phyloP scores from a whole-genome alignment of 345 rosid species.

The Syzygium grande region DNA sequence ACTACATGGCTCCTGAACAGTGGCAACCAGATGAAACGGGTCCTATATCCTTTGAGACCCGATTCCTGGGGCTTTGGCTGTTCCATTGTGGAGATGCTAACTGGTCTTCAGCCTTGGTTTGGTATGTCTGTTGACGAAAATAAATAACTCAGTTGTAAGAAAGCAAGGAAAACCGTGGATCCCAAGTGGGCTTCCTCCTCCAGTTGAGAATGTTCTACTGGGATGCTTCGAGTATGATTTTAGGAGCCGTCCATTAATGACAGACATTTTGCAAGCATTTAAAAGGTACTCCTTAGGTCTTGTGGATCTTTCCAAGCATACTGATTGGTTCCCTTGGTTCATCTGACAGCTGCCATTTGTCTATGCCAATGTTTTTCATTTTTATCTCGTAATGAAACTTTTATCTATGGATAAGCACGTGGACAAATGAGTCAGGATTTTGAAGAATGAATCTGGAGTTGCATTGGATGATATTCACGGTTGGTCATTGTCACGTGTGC shows the following conservation, averaged over 20 bases:
- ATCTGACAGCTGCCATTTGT: not conserved
- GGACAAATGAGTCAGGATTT: not conserved
- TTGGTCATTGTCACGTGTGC: not conserved
- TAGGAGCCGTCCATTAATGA: conserved; percentile 82
- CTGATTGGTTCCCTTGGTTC: not conserved
- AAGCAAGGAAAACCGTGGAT: conserved; percentile 64
- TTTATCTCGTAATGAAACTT: not conserved
- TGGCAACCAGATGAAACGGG: conserved; percentile 89
- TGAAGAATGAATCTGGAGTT: not conserved
- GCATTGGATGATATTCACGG: not conserved
- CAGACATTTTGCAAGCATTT: conserved; percentile 56
- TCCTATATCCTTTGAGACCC: conserved; percentile 80
- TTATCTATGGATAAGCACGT: not conserved
- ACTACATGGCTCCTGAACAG: conserved; percentile 98
- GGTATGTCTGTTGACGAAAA: conserved; percentile 65
- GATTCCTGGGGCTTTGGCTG: conserved; percentile 97
- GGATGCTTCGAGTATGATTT: conserved; percentile 92
- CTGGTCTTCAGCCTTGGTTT: conserved; percentile 75
- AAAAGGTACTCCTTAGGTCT: conserved; percentile 33
- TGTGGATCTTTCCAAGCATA: not conserved
- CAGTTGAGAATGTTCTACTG: conserved; percentile 54
- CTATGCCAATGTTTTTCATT: not conserved
- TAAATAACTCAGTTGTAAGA: conserved; percentile 53
- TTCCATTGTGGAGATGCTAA: conserved; percentile 89
- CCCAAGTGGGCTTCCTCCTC: conserved; percentile 72